These are phyloP conservation scores for Malania oleifera DNA, from an alignment of 164 flowering plant species.

Conservation along the genomic window DNA sequence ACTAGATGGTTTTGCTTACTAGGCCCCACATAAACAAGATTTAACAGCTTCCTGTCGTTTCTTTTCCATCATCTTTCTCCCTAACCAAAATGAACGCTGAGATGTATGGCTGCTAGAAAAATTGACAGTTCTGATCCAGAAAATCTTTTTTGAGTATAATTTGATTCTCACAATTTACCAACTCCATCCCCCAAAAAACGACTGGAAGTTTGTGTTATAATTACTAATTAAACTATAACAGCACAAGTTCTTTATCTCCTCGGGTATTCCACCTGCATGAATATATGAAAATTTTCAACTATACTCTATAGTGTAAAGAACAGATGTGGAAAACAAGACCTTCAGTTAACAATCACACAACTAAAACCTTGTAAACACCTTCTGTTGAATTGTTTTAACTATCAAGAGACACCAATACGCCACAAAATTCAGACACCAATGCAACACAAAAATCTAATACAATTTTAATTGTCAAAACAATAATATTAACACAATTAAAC, in stretches of 20 bases:
- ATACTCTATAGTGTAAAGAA: neutral
- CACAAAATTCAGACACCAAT: conserved; percentile 7
- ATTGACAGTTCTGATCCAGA: too few species aligned
- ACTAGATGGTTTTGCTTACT: too few species aligned
- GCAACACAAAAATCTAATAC: conserved; percentile 7
- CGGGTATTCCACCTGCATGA: neutral
- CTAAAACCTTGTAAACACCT: neutral
- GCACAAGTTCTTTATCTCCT: neutral
- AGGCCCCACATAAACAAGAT: too few species aligned
- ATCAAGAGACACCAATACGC: conserved; percentile 27
- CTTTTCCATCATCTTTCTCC: too few species aligned
- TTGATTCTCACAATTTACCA: too few species aligned
- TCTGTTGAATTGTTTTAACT: neutral
- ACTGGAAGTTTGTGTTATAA: too few species aligned
- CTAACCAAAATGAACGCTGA: too few species aligned
- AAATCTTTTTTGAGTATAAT: too few species aligned
- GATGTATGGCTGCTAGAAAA: too few species aligned
- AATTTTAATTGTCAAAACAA: neutral
- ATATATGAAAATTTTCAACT: neutral
- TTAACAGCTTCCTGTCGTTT: too few species aligned
- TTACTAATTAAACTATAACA: too few species aligned
- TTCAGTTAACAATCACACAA: neutral
- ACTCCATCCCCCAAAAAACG: too few species aligned
- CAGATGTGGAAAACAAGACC: conserved; percentile 1
- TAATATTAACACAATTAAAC: neutral